Base-by-base conservation (phyloP, 306 rosid species). In the Trifolium dubium region DNA sequence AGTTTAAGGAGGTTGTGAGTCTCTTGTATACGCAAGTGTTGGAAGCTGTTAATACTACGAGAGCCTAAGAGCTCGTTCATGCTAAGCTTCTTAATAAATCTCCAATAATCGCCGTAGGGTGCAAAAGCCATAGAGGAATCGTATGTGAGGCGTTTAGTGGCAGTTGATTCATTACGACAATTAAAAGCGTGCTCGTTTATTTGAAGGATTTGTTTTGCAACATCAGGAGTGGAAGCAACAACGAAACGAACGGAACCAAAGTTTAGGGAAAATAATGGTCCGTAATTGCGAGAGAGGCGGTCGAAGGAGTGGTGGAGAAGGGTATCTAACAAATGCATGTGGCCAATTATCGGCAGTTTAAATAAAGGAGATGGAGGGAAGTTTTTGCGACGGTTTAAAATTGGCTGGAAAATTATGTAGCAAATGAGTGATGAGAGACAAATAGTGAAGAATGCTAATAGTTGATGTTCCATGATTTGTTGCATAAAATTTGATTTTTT, bases 241-340 rank as follows among this genome's bases (percentile, higher is more conserved):
- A 83, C 19, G 9, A 81, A 66, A 2, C 58, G 76, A 13, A 78
- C 34, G 0, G 87, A 86, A 34, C 87, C 86, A 0, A 83, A 75
- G 8, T 40, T 61, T 2, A 86, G 67, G 5, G 82, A 86, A 55
- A 83, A 75, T 1, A 83, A 4, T 5, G 87, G 85, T 1, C 85
- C 84, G 5, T 78, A 54, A 3, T 59, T 64, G 19, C 40, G 35
- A 8, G 82, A 78, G 61, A 86, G 80, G 0, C 14, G 2, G 78
- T 86, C 64, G 58, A 86, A 34, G 14, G 87, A 75, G 0, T 41
- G 82, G 67, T 86, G 85, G 37, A 75, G 29, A 29, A 75, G 56
- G 2, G 81, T 87, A 32, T 67, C 19, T 7, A 82, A 8, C 6
- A 82, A 41, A 71, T 82, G 76, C 76, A 81, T 19, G 71, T 77